Evolutionary conservation across 768 basidiomycete species (phyloP), one percentile per base, ranked within the genome.

Genomic region (Zangia roseola): DNA sequence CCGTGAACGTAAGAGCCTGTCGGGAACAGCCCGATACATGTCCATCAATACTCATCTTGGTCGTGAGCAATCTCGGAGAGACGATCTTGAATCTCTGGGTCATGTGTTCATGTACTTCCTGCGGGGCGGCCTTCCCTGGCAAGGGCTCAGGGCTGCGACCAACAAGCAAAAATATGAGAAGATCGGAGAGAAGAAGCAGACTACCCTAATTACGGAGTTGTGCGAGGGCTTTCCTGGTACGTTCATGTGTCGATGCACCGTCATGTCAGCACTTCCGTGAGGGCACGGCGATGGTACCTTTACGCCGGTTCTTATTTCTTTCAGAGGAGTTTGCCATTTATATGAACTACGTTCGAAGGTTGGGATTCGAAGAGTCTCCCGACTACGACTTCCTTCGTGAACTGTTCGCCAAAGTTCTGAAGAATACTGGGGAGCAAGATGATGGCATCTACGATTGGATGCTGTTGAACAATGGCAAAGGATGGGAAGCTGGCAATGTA

Each of bases 151-250:
- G 63, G 97, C 95, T 19, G 94, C 94, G 9, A 99, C 95, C 2
- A 98, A 99, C 78, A 98, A 98, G 74, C 95, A 98, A 69, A 98
- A 98, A 74, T 99, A 99, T 67, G 97, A 99, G 72, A 98, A 98
- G 76, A 99, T 99, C 58, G 97, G 95, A 40, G 97, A 97, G 75
- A 98, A 97, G 80, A 99, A 93, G 73, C 95, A 98, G 70, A 88
- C 82, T 8, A 97, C 95, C 14, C 77, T 82, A 7, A 97, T 99
- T 59, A 75, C 81, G 21, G 95, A 99, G 67, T 74, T 99, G 28
- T 95, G 94, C 59, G 95, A 99, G 64, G 93, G 94, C 26, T 97
- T 95, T 74, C 95, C 97, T 54, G 93, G 94, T 54, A 62, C 80
- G 72, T 33, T 44, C 20, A 24, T 51, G 30, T 20, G 41, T 40